A percentile compares a stretch with the other conserved stretches of the same genome.
Evolutionary conservation across 1,284 basidiomycete species (phyloP).

Genomic region (Ganoderma meredithae): DNA sequence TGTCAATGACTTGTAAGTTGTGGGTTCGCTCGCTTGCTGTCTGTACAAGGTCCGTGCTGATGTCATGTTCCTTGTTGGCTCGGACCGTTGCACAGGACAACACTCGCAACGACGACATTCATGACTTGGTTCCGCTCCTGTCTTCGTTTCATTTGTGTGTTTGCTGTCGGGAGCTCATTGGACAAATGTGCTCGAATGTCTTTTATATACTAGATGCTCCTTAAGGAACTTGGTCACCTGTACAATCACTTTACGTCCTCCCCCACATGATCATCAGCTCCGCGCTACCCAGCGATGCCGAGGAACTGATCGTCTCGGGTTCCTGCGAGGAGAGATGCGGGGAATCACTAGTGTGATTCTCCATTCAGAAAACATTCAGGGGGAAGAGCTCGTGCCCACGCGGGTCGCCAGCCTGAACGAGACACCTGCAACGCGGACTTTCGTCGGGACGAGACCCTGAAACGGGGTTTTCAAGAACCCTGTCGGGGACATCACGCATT

Average conservation of each 20-base stretch:
- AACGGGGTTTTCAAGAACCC: background rate
- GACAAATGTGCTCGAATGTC: background rate
- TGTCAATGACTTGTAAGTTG: conserved; percentile 21
- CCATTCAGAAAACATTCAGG: background rate
- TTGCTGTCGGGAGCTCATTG: conserved; percentile 9
- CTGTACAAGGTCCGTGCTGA: background rate
- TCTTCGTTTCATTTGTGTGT: background rate
- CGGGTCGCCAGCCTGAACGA: background rate
- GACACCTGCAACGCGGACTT: background rate
- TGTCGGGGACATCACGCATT: background rate
- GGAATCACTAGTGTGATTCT: background rate
- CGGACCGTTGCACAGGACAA: background rate
- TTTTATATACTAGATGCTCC: conserved; percentile 5
- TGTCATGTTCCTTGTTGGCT: background rate
- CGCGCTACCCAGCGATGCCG: background rate
- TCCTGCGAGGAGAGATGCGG: background rate
- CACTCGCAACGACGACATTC: conserved; percentile 7
- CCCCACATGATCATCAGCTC: conserved; percentile 12
- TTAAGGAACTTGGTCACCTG: conserved; percentile 9
- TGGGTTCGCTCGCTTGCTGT: background rate
- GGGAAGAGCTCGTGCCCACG: background rate
- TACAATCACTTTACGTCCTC: conserved; percentile 10
- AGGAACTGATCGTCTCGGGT: background rate
- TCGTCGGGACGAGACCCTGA: background rate
- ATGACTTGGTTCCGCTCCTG: background rate